Conservation (phyloP, 1,139 yeast species). For the Lodderomyces margitis region DNA sequence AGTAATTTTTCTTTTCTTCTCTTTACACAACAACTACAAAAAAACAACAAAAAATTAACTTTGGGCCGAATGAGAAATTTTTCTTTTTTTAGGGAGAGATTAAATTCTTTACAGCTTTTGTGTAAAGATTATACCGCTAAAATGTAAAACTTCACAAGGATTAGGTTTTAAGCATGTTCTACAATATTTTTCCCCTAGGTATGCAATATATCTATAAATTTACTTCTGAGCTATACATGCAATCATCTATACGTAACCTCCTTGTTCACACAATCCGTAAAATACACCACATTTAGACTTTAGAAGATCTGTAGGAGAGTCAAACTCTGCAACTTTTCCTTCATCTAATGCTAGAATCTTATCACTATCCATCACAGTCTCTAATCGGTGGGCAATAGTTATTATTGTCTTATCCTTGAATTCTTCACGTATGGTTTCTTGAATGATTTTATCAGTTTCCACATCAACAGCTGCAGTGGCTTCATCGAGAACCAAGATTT, state of each 20-base stretch:
- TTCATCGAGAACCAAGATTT: slow-evolving; percentile 70
- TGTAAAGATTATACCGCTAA: too few species aligned
- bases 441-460: slow-evolving; percentile 73
- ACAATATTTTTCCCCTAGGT: too few species aligned
- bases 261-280: slow-evolving; percentile 19
- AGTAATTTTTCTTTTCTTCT: too few species aligned
- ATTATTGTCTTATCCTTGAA: slow-evolving; percentile 67
- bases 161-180: too few species aligned
- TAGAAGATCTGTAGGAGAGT: slow-evolving; percentile 42
- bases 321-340: slow-evolving; percentile 71
- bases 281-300: slow-evolving; percentile 16
- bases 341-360: slow-evolving; percentile 65
- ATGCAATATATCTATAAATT: too few species aligned
- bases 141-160: too few species aligned
- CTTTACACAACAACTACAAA: too few species aligned
- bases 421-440: slow-evolving; percentile 65
- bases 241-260: slow-evolving; percentile 15
- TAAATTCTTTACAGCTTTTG: too few species aligned
- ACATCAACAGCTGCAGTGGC: slow-evolving; percentile 87
- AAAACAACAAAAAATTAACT: too few species aligned
- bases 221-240: neutral
- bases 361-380: slow-evolving; percentile 80
- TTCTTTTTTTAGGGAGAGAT: too few species aligned
- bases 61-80: too few species aligned
- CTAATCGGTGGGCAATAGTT: slow-evolving; percentile 81